phyloP scores from a whole-genome alignment of 371 early-diverging fungal species.

The Phascolomyces articulosus region DNA sequence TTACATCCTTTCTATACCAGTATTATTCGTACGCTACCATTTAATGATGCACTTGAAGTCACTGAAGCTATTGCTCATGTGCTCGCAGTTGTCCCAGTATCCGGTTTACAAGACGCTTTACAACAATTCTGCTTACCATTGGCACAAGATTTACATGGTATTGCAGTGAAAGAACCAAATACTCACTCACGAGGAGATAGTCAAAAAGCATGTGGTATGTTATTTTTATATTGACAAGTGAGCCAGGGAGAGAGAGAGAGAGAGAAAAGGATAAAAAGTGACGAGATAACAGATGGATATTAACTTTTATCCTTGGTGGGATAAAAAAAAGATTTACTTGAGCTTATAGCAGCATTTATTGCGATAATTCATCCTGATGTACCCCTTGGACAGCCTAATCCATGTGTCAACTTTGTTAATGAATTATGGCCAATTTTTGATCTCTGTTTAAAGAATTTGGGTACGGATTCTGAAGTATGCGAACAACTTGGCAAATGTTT shows the following conservation, averaged over 20 bases:
- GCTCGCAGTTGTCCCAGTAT: slow-evolving; percentile 72
- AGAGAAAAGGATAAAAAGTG: no score
- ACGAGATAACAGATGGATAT: no score
- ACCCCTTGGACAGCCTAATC: slow-evolving; percentile 60
- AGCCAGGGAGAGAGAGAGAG: no score
- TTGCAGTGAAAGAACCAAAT: slow-evolving; percentile 43
- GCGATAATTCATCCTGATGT: slow-evolving; percentile 56
- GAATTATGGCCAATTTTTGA: slow-evolving; percentile 83
- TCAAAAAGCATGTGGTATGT: slow-evolving; percentile 4
- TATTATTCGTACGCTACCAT: slow-evolving; percentile 65
- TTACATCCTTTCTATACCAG: slow-evolving; percentile 80
- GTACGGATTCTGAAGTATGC: slow-evolving; percentile 54
- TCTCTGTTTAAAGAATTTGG: slow-evolving; percentile 55
- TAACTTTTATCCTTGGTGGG: no score
- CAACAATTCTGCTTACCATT: slow-evolving; percentile 85
- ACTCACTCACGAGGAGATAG: slow-evolving; percentile 34
- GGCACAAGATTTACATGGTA: slow-evolving; percentile 63
- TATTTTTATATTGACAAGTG: not conserved
- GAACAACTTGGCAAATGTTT: slow-evolving; percentile 72
- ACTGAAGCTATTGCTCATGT: slow-evolving; percentile 91
- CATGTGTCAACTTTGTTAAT: slow-evolving; percentile 71
- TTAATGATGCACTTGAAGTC: slow-evolving; percentile 77
- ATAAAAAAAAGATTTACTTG: slow-evolving; percentile 52
- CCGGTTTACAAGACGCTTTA: slow-evolving; percentile 66
- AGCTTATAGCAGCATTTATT: slow-evolving; percentile 60